Conservation (phyloP, 1,284 basidiomycete species). For the Spongiforma sp. region DNA sequence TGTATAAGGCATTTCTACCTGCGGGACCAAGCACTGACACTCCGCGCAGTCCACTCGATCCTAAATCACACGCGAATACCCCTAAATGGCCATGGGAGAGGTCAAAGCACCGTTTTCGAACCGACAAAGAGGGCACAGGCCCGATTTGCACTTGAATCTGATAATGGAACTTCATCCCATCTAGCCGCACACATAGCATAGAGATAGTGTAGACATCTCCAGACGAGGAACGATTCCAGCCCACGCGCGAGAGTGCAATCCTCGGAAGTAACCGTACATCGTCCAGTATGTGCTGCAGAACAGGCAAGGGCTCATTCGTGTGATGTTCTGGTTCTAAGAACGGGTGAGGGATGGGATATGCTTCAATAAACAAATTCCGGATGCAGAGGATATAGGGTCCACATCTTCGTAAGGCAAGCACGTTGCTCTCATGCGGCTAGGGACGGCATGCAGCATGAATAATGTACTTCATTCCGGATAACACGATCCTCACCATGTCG, state of each 20-base stretch:
- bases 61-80: constrained; percentile 46
- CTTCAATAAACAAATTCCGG: constrained; percentile 52
- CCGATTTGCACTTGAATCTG: constrained; percentile 34
- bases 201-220: constrained; percentile 31
- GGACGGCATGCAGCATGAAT: background rate
- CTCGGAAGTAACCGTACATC: constrained; percentile 42
- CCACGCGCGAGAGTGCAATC: constrained; percentile 43
- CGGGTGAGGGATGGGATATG: constrained; percentile 40
- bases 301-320: constrained; percentile 14
- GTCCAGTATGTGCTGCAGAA: constrained; percentile 31
- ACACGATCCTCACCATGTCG: no score
- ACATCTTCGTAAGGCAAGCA: constrained; percentile 41
- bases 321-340: background rate
- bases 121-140: constrained; percentile 27
- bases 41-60: constrained; percentile 48
- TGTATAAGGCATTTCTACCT: constrained; percentile 17
- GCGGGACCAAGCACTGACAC: constrained; percentile 49
- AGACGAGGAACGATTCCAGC: constrained; percentile 1
- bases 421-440: constrained; percentile 37
- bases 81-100: constrained; percentile 42
- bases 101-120: no score
- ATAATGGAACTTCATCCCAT: constrained; percentile 48
- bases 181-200: constrained; percentile 31
- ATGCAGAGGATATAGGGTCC: constrained; percentile 53
- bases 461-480: background rate